Evolutionary conservation across 306 rosid species (phyloP).

Genomic region (Rosa lucieae): DNA sequence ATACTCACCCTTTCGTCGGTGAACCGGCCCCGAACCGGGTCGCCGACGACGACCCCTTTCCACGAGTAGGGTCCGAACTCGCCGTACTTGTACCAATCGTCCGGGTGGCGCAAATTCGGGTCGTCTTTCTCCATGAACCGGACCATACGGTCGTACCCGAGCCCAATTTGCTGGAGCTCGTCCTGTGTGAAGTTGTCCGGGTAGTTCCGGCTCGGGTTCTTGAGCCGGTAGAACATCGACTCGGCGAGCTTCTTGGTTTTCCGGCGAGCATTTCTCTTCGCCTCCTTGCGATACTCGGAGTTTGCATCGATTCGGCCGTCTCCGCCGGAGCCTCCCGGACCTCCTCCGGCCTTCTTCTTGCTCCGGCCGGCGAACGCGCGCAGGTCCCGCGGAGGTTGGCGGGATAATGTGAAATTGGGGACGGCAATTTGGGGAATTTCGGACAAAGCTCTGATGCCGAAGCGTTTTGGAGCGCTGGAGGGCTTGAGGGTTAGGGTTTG

Average conservation of each 20-base stretch:
- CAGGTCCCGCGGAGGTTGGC: slow-evolving; percentile 28
- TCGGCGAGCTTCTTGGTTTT: slow-evolving; percentile 64
- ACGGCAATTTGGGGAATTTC: not conserved
- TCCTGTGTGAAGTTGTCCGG: slow-evolving; percentile 78
- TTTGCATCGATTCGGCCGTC: slow-evolving; percentile 58
- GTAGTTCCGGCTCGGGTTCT: slow-evolving; percentile 53
- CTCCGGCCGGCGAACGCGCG: slow-evolving; percentile 63
- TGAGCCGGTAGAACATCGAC: slow-evolving; percentile 65
- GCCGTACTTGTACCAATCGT: slow-evolving; percentile 94
- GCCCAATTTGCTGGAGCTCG: slow-evolving; percentile 78
- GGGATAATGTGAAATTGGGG: slow-evolving; percentile 16
- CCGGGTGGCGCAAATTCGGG: slow-evolving; percentile 75
- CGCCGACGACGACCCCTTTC: slow-evolving; percentile 88
- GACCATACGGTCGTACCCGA: slow-evolving; percentile 83
- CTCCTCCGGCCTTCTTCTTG: slow-evolving; percentile 52
- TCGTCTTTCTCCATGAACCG: slow-evolving; percentile 90
- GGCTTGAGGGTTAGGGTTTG: slow-evolving; percentile 24
- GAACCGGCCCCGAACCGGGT: slow-evolving; percentile 71
- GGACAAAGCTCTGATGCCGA: not conserved
- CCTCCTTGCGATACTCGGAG: slow-evolving; percentile 53
- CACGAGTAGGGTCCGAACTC: slow-evolving; percentile 82
- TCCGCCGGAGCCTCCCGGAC: not conserved
- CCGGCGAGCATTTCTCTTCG: slow-evolving; percentile 52
- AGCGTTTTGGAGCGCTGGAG: not conserved
- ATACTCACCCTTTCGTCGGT: slow-evolving; percentile 73